Base-by-base conservation (phyloP, 2,329 filamentous ascomycete species). In the Cercospora beticola region DNA sequence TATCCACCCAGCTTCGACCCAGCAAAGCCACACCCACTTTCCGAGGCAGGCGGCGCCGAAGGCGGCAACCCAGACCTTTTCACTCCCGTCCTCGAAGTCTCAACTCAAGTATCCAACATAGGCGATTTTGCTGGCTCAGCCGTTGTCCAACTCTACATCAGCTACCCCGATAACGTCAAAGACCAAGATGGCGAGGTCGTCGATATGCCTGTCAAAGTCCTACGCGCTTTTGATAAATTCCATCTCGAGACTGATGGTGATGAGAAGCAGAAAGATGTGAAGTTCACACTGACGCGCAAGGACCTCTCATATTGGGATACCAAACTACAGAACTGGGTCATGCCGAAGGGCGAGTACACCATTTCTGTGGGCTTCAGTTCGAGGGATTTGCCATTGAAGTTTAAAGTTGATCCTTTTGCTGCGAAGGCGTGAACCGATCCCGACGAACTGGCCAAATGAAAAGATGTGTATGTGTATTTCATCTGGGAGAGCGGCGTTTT, bases 1-100 rank as follows among this genome's bases (percentile, higher is more conserved):
- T 26, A 90, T 86, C 74, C 89, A 54, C 54, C 62, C 16, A 46
- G 36, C 30, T 92, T 87, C 79, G 80, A 84, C 73, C 66, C 68
- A 12, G 62, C 43, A 10, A 74, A 74, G 2, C 69, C 71, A 9
- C 85, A 85, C 61, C 75, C 81, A 0, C 82, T 79, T 0, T 92
- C 89, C n/a, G 82, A 82, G 0, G 90, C 90, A 0, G 90, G 91
- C 40, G 91, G 91, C 46, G 90, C 85, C 7, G 86, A 89, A 67
- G 88, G 89, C 66, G 89, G 89, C 1, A 90, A 92, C 68, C 89
- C 89, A 1, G 86, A 88, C 67, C 82, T 91, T 18, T 92, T 87
- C 83, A 85, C 85, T 56, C 80, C 81, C 0, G 82, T 88, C 68
- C 82, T 86, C 67, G 79, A 80, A 2, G 81, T 83, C 1, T 76